Evolutionary conservation across 768 basidiomycete species (phyloP).

Genomic region (Termitomyces eurrhizus): DNA sequence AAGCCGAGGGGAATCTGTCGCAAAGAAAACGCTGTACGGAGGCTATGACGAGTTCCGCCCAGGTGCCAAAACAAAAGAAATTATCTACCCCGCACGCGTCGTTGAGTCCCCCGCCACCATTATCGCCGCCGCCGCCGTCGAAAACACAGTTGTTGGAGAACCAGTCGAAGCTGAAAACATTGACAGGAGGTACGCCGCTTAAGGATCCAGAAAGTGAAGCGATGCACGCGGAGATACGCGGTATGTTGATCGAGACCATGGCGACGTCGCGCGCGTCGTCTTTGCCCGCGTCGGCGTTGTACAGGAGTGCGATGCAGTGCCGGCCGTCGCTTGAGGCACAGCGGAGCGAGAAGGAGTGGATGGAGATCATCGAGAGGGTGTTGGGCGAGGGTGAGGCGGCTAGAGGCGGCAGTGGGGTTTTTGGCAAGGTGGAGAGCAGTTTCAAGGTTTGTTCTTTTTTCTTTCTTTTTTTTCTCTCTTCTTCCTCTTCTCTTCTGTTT

Average conservation of each 20-base stretch:
- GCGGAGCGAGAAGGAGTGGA: slow-evolving; percentile 43
- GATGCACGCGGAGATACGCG: slow-evolving; percentile 41
- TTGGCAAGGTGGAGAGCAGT: slow-evolving; percentile 68
- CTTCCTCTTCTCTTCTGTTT: slow-evolving; percentile 4
- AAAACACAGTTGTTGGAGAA: background rate
- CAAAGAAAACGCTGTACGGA: background rate
- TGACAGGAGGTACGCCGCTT: too few species aligned
- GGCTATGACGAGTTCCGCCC: background rate
- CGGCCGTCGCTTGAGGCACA: slow-evolving; percentile 49
- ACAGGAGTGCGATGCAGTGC: slow-evolving; percentile 44
- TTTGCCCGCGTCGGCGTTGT: slow-evolving; percentile 51
- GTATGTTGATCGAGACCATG: slow-evolving; percentile 68
- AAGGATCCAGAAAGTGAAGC: slow-evolving; percentile 7
- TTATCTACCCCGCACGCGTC: background rate
- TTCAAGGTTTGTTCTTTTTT: slow-evolving; percentile 40
- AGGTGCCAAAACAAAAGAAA: slow-evolving; percentile 2
- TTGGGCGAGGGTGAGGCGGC: slow-evolving; percentile 42
- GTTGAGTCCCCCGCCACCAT: background rate
- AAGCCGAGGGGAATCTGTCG: slow-evolving; percentile 4
- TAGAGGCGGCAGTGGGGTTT: slow-evolving; percentile 49
- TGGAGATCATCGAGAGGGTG: slow-evolving; percentile 44
- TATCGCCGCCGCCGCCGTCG: background rate
- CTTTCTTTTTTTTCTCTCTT: slow-evolving; percentile 4
- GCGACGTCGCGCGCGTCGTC: slow-evolving; percentile 72
- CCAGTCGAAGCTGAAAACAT: rapidly evolving